A percentile compares a stretch with the other conserved stretches of the same genome.
Evolutionary conservation across 306 rosid genomes (phyloP).

Genomic region (Malus asiatica): DNA sequence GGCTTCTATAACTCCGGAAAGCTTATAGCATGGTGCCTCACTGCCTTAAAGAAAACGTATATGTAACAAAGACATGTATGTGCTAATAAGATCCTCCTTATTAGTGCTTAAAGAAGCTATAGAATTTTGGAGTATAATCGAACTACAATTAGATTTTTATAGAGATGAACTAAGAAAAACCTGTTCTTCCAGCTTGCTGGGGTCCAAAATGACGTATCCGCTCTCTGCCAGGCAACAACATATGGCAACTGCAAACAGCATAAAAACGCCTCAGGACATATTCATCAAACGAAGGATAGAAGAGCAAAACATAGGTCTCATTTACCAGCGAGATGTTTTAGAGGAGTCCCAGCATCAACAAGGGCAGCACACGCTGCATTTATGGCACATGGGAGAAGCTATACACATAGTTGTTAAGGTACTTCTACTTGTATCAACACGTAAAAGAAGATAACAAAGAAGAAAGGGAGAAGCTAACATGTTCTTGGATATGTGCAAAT

Average conservation of each 20-base stretch:
- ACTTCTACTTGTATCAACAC: not conserved
- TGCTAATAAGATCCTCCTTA: not conserved
- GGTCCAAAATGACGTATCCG: conserved; percentile 66
- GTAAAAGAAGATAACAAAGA: not conserved
- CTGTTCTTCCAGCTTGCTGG: conserved; percentile 91
- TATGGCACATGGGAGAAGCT: conserved; percentile 94
- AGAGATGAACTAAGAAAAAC: conserved; percentile 7
- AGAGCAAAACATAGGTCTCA: conserved; percentile 10
- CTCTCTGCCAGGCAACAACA: conserved; percentile 70
- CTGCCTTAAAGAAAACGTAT: not conserved
- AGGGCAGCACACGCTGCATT: conserved; percentile 92
- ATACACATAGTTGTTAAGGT: conserved; percentile 41
- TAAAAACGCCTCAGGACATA: conserved; percentile 15
- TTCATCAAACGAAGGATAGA: conserved; percentile 9
- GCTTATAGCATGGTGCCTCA: not conserved
- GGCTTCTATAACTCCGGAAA: not conserved
- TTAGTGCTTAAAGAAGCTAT: not conserved
- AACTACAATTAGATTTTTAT: not conserved
- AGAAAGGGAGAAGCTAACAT: too few relatives aligned
- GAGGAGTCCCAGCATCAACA: conserved; percentile 88
- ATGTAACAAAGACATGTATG: not conserved
- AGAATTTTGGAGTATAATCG: too few relatives aligned
- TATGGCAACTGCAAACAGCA: conserved; percentile 62
- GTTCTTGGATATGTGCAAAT: not conserved
- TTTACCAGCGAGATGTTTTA: conserved; percentile 90